Base-by-base conservation (phyloP, 2,329 filamentous ascomycete species). In the Phialophora verrucosa region DNA sequence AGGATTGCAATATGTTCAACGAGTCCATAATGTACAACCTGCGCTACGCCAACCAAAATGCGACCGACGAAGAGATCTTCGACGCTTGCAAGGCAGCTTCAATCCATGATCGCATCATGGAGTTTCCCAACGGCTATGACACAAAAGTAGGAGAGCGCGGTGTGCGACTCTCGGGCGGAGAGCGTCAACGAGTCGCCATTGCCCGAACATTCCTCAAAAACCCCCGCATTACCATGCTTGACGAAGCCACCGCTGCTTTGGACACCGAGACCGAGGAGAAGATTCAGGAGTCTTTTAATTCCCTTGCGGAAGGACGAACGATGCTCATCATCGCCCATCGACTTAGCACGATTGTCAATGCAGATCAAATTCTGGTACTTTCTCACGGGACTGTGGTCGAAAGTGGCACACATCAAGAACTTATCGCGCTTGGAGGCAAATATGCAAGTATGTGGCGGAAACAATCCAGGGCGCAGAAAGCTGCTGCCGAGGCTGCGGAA, bases 1-100 rank as follows among this genome's bases (percentile, higher is more conserved):
- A 99, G 78, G 95, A 99, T 74, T 97, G 94, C 4, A 91, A 96
- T 5, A 83, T 97, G 53, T 97, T 97, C 84, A 97, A 97, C 76
- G 93, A 97, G 77, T 90, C 91, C 0, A 82, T 97, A 69, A 95
- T 97, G 92, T 97, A 96, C 81, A 97, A 97, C 75, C 83, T 97
- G 68, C 90, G 89, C 76, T 97, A 97, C 76, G 93, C 93, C 66
- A 94, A 94, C 70, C 91, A 91, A 51, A 78, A 85, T 31, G 92
- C 90, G 11, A 91, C 90, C 0, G 89, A 96, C 66, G 90, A 94
- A 71, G 88, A 97, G 31, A 88, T 97, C 1, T 91, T 88, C 73
- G 87, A 87, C 53, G 93, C 93, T 12, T 97, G 93, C 77, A 86
- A 87, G 69, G 92, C 92, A 27, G 93, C 93, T 20, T 94, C 91